Evolutionary conservation across 306 rosid species (phyloP).

Genomic region (Sesbania bispinosa): DNA sequence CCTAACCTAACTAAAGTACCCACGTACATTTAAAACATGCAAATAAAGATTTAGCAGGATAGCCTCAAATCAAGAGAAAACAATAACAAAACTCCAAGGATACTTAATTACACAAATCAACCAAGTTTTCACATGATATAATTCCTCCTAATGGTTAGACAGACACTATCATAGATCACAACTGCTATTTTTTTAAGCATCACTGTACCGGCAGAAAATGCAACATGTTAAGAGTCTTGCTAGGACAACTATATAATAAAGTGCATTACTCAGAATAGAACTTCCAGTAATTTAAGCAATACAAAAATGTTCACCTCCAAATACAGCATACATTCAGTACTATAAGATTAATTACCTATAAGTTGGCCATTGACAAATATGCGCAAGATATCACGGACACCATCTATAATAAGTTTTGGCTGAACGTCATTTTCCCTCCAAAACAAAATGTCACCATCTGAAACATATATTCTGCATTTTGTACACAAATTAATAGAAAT

Average conservation of each 20-base stretch:
- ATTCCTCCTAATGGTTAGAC: not conserved
- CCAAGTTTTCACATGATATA: too few relatives aligned
- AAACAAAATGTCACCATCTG: constrained; percentile 63
- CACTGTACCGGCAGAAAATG: constrained; percentile 3
- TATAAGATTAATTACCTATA: constrained; percentile 55
- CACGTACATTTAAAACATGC: too few relatives aligned
- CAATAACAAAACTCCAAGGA: too few relatives aligned
- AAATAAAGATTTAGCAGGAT: too few relatives aligned
- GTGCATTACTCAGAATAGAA: constrained; percentile 11
- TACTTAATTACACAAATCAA: too few relatives aligned
- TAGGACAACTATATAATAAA: not conserved
- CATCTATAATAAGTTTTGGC: constrained; percentile 63
- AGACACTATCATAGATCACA: too few relatives aligned
- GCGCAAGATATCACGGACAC: constrained; percentile 76
- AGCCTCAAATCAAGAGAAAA: too few relatives aligned
- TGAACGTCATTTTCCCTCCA: constrained; percentile 62
- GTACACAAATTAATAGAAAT: constrained; percentile 8
- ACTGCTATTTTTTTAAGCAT: not conserved
- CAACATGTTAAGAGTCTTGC: not conserved
- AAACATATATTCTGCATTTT: constrained; percentile 70
- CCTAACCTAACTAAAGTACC: too few relatives aligned
- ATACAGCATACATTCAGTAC: constrained; percentile 1
- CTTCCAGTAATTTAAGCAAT: constrained; percentile 7
- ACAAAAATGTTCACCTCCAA: not conserved
- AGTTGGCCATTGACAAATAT: constrained; percentile 75